These are phyloP conservation scores for Cinnamomum chago DNA, from an alignment of 164 flowering plant genomes.

Conservation along the genomic window DNA sequence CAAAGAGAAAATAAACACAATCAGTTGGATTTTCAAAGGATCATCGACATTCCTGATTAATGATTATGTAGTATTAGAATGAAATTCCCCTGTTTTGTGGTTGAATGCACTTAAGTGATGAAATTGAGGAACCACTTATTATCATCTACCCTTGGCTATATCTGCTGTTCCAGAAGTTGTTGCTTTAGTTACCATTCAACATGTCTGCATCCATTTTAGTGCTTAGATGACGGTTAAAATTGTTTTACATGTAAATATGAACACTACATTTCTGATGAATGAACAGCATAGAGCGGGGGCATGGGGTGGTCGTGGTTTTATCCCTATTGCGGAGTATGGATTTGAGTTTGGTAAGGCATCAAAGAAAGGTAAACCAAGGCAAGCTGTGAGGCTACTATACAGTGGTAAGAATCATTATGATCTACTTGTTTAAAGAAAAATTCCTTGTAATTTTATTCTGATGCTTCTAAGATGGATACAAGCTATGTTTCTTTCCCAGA, in stretches of 20 bases:
- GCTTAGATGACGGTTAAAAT: background rate
- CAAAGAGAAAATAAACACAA: too few relatives aligned
- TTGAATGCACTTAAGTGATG: too few relatives aligned
- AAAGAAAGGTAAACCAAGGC: constrained; percentile 41
- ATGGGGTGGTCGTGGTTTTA: constrained; percentile 67
- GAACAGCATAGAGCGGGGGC: constrained; percentile 50
- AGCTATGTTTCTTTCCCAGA: too few relatives aligned
- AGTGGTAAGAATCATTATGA: constrained; percentile 91
- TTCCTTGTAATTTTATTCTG: background rate
- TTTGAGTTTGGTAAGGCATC: constrained; percentile 50
- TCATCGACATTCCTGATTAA: too few relatives aligned
- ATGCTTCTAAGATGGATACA: too few relatives aligned
- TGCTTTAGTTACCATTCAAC: too few relatives aligned
- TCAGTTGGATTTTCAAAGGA: too few relatives aligned
- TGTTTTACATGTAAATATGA: background rate
- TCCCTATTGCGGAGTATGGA: constrained; percentile 94
- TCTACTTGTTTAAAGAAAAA: constrained; percentile 44
- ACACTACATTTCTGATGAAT: background rate
- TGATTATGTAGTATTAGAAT: too few relatives aligned
- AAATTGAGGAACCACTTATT: too few relatives aligned
- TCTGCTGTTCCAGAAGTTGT: background rate
- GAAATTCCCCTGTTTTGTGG: too few relatives aligned
- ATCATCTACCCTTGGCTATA: too few relatives aligned
- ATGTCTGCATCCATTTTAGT: background rate
- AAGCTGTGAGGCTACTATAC: constrained; percentile 75